These are phyloP conservation scores for Capronia epimyces DNA, from an alignment of 2,329 filamentous ascomycete genomes.

Conservation along the genomic window DNA sequence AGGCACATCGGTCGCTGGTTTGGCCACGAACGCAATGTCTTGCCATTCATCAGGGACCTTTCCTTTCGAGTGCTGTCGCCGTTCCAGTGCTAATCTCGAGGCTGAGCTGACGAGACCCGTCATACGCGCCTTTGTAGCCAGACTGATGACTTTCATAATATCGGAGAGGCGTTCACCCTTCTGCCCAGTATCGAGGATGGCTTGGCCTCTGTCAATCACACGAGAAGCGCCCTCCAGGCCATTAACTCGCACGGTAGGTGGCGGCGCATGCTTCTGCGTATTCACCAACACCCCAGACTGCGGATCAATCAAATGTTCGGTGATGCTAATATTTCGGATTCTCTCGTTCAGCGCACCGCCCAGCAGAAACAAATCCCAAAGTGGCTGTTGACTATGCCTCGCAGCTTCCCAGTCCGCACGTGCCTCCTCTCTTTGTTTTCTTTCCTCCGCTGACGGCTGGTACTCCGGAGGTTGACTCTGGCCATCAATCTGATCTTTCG, in stretches of 20 bases:
- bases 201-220: constrained; percentile 60
- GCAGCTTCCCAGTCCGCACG: constrained; percentile 58
- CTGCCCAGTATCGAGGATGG: constrained; percentile 61
- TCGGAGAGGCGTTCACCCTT: constrained; percentile 65
- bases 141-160: constrained; percentile 73
- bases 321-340: constrained; percentile 53
- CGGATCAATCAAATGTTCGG: constrained; percentile 54
- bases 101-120: constrained; percentile 73
- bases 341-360: constrained; percentile 52
- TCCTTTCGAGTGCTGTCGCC: constrained; percentile 74
- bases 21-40: constrained; percentile 57
- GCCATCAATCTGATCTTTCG: constrained; percentile 7
- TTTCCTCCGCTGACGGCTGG: constrained; percentile 48
- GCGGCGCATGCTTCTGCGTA: constrained; percentile 35
- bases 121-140: constrained; percentile 75
- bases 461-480: constrained; percentile 9
- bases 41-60: constrained; percentile 70
- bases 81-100: constrained; percentile 61
- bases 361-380: constrained; percentile 67
- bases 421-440: constrained; percentile 60
- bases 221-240: constrained; percentile 59
- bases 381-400: constrained; percentile 62
- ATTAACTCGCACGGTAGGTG: constrained; percentile 44
- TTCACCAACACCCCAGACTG: constrained; percentile 53
- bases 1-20: constrained; percentile 11